Evolutionary conservation across 805 yeast species (phyloP).

Genomic region (Metschnikowia noctiluminum): DNA sequence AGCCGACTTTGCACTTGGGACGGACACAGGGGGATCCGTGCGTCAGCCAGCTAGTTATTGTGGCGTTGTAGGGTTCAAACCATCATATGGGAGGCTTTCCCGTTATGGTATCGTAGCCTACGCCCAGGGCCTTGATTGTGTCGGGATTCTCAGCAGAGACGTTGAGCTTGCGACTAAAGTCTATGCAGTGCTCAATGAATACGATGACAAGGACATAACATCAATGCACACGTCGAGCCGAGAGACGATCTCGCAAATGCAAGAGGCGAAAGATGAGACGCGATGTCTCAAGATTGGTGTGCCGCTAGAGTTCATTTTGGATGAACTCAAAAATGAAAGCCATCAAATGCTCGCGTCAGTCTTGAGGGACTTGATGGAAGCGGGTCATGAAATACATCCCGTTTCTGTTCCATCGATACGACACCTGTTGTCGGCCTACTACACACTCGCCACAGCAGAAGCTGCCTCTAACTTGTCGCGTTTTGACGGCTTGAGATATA

Average conservation of each 20-base stretch:
- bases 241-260: conserved; percentile 15
- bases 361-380: conserved; percentile 40
- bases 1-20: conserved; percentile 78
- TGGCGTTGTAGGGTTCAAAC: conserved; percentile 84
- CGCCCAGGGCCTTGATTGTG: conserved; percentile 93
- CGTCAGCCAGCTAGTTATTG: conserved; percentile 89
- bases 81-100: conserved; percentile 87
- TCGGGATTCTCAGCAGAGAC: conserved; percentile 69
- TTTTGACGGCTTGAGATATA: conserved; percentile 88
- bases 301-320: conserved; percentile 61
- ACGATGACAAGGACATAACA: conserved; percentile 82
- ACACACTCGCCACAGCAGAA: conserved; percentile 86
- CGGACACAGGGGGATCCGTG: conserved; percentile 97
- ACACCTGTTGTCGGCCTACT: conserved; percentile 73
- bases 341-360: conserved; percentile 45
- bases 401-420: conserved; percentile 71
- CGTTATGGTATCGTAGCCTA: conserved; percentile 90
- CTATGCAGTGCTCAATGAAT: conserved; percentile 52
- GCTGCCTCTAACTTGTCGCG: conserved; percentile 90
- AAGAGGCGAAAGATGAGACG: conserved; percentile 1
- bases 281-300: conserved; percentile 59
- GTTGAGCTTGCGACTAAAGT: conserved; percentile 45
- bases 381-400: conserved; percentile 53
- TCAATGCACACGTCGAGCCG: conserved; percentile 42
- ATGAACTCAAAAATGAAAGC: conserved; percentile 49